Base-by-base conservation (phyloP, 768 basidiomycete genomes). In the Peribolospora baueri region DNA sequence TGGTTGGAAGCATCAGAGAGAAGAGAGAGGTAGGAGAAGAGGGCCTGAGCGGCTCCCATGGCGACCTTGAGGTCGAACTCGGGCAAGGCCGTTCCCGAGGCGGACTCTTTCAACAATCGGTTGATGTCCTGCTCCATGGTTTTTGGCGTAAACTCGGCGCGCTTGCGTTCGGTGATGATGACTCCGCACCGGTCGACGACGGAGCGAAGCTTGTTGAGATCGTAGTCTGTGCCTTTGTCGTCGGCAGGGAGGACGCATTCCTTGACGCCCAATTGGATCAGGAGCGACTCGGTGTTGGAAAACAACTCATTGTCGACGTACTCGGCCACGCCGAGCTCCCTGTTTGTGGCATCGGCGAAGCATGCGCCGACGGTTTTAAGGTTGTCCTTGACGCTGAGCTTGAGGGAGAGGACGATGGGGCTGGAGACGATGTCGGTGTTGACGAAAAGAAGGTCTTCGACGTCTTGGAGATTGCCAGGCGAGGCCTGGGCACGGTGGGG, bases 181-280 rank as follows among this genome's bases (percentile, higher is more conserved):
- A 95, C 80, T 2, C 80, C 80, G 61, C 90, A 95, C 10, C 91
- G 74, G 56, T 95, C 91, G 47, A 97, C 68, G 7, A 97, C 77
- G 4, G 79, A 78, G 61, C 78, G 79, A 45, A 95, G 71, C 66
- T 91, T 93, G 42, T 38, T 78, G 42, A 93, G 69, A 60, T 97
- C 91, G 54, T 88, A 71, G 63, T 95, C 87, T 0, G 60, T 62
- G 38, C 60, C 53, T 58, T 68, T 67, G 51, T 62, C 63, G 46
- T 63, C 61, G 6, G 51, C 56, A 3, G 61, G 82, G 73, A 97
- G 71, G 54, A 97, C 74, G 3, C 86, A 87, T 67, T 98, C 93
- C 65, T 97, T 97, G n/a, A 87, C 84, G 0, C 86, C 88, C 2
- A 97, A 75, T 65, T 98, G 93, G 57, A 97, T 97, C 42, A 95